phyloP scores from a whole-genome alignment of 306 rosid species.

The Fragaria iinumae region DNA sequence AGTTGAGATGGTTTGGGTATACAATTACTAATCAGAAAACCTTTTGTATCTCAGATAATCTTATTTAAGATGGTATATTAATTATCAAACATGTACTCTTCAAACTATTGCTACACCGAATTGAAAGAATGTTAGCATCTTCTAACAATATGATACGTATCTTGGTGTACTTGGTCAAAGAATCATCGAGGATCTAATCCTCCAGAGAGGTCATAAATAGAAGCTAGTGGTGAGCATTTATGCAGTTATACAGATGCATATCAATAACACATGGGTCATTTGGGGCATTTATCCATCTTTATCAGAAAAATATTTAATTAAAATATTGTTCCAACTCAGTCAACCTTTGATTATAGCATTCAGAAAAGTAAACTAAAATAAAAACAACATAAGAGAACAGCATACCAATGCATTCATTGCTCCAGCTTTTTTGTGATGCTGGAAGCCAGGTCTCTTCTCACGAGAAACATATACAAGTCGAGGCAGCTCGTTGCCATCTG shows the following conservation, averaged over 20 bases:
- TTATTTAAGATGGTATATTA: not conserved
- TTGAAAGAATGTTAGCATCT: not conserved
- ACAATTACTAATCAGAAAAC: conserved; percentile 3
- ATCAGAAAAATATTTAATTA: not conserved
- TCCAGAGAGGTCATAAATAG: not conserved
- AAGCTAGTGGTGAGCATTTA: not conserved
- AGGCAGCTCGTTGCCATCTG: conserved; percentile 98
- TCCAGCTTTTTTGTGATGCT: conserved; percentile 99
- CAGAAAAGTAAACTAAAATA: not conserved
- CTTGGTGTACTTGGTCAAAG: conserved; percentile 7
- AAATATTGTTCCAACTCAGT: not conserved
- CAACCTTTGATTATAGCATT: not conserved
- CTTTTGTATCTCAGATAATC: conserved; percentile 24
- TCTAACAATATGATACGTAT: not conserved
- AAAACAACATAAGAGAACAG: conserved; percentile 4
- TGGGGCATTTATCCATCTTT: not conserved
- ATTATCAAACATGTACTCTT: not conserved
- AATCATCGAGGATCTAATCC: not conserved
- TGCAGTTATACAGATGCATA: not conserved
- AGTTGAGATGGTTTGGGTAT: conserved; percentile 2
- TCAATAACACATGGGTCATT: not conserved
- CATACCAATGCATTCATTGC: conserved; percentile 99
- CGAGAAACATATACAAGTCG: conserved; percentile 99
- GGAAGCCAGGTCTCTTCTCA: conserved; percentile 99
- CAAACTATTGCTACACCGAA: not conserved